Evolutionary conservation across 192 early-diverging fungal species (phyloP), one percentile per base, ranked within the genome.

Genomic region (Coemansia aciculifera): DNA sequence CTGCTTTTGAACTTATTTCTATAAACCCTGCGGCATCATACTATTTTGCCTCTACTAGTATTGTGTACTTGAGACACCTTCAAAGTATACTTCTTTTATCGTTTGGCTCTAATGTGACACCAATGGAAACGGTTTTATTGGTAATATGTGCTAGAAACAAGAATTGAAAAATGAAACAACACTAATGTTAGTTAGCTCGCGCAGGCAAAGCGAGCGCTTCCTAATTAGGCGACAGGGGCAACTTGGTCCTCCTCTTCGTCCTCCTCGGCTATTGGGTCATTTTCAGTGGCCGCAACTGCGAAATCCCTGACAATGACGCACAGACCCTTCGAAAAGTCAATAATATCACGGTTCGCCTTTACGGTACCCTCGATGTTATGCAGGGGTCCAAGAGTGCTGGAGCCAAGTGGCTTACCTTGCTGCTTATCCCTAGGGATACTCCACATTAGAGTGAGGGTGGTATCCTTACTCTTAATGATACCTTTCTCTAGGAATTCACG

Each of bases 401-500:
- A 59, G 31, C 27, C 56, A 59, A n/a, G 29, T n/a, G 27, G 0
- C 56, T 37, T 59, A 10, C 51, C 51, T 13, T 36, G 10, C 32
- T 32, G 56, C 32, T 59, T 59, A 17, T 59, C 56, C 29, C 36
- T 59, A 15, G 56, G 56, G 9, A 36, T 59, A 21, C 10, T 36
- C 56, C 56, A 59, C 17, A 36, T 36, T 6, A 59, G 56, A 59
- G 56, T 59, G 32, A 59, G 32, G 4, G 56, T 59, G 17, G 56
- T 34, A 36, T 59, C 32, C 56, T 37, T 36, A n/a, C 32, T 59
- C 32, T 59, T 59, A 24, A 59, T 59, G 32, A 59, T 59, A n/a
- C 32, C 32, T 9, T 32, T 36, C 31, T 36, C 32, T 8, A 36
- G 13, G 29, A 59, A 36, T 59, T 59, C 56, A n/a, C 56, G 56